Evolutionary conservation across 2,329 filamentous ascomycete genomes (phyloP).

Genomic region (Lachnum nothofagi): DNA sequence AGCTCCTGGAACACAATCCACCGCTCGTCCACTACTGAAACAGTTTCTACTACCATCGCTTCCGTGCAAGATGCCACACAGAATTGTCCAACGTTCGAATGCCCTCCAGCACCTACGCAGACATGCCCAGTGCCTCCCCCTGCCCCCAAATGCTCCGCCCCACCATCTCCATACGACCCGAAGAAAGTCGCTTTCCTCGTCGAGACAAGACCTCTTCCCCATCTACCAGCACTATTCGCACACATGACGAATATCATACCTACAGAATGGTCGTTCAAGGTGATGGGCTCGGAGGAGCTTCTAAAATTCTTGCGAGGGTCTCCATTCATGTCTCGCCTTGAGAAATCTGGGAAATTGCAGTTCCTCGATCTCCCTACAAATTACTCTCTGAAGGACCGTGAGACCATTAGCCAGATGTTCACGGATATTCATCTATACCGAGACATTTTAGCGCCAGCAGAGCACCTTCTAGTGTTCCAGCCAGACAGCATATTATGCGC

Average conservation of each 20-base stretch:
- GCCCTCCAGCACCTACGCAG: conserved; percentile 2
- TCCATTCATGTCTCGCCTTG: conserved; percentile 42
- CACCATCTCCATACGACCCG: conserved; percentile 36
- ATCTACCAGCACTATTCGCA: conserved; percentile 48
- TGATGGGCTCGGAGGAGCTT: conserved; percentile 47
- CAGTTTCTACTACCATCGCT: background rate
- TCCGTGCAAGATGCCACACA: background rate
- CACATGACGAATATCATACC: conserved; percentile 52
- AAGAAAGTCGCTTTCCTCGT: conserved; percentile 53
- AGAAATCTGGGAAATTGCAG: conserved; percentile 45
- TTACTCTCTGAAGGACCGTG: conserved; percentile 41
- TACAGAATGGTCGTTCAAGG: conserved; percentile 51
- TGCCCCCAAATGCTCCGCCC: background rate
- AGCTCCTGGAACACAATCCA: conserved; percentile 9
- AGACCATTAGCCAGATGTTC: conserved; percentile 44
- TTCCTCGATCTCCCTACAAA: conserved; percentile 44
- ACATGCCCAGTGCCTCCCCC: conserved; percentile 2
- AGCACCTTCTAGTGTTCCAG: conserved; percentile 52
- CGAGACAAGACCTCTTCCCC: conserved; percentile 45
- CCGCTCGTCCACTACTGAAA: background rate
- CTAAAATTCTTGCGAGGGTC: conserved; percentile 41
- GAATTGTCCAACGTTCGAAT: background rate
- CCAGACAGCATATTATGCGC: conserved; percentile 52
- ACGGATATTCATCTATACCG: conserved; percentile 49
- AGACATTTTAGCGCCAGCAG: conserved; percentile 45